Base-by-base conservation (phyloP, 1,139 yeast genomes). In the Scheffersomyces illinoinensis region DNA sequence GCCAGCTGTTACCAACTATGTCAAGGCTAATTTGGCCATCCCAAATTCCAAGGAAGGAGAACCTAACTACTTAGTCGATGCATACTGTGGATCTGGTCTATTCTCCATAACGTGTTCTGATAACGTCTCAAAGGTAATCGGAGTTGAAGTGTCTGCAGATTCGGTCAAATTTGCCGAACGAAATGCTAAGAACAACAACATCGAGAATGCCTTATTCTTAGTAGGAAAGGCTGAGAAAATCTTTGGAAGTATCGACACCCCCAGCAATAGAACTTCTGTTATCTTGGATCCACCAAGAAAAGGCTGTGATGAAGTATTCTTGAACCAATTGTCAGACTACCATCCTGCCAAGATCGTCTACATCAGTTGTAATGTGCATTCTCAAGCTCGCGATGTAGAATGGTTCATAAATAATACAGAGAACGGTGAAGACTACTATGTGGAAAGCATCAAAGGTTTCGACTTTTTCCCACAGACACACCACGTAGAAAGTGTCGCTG, bases 381-480 rank as follows among this genome's bases (percentile, higher is more conserved):
- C 98, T 12, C 99, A 95, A 75, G 98, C 98, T 5, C 81, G 98
- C 68, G 99, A 95, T 72, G 75, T 95, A 54, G 96, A 92, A 64
- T 93, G 89, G 81, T 89, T 95, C 69, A 75, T 93, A 60, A 85
- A 84, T 62, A 81, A 86, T 54, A 89, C 95, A 4, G 82, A 76
- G 39, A 86, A 85, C 64, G 93, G 95, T 3, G 65, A 70, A 5
- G 68, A 82, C 48, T 95, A 92, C 76, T 77, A 76, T 60, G 84
- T 95, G 56, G 97, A 91, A 66, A 89, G 95, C 64, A 82, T 95
- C 50, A 86, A 93, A 69, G 99, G 99, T 1, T 95, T 95, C 75
- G 99, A 95, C 74, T 93, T 95, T 76, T 95, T 95, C 81, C 99
- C 99, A 3, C 98, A 93, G 73, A 95, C 99, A 0, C 97, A 95